Percentiles rank a stretch among this genome's conserved stretches.
phyloP scores from a whole-genome alignment of 2,329 filamentous ascomycete genomes.

The Neospermospora avenae region DNA sequence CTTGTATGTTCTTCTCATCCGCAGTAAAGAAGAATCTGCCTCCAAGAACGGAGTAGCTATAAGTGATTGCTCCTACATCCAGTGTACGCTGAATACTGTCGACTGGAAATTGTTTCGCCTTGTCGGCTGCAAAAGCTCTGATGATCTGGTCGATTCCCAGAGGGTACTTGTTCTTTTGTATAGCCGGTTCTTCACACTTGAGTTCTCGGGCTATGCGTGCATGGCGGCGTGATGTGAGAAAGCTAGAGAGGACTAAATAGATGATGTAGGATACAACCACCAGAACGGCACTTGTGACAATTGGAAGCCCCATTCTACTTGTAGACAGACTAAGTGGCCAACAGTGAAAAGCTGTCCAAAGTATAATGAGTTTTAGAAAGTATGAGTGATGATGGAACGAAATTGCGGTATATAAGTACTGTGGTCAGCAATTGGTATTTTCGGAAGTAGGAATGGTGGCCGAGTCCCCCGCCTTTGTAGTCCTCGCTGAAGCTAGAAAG shows the following conservation, averaged over 20 bases:
- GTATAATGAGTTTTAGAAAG: neutral
- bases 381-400: neutral
- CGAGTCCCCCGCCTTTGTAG: neutral
- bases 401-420: neutral
- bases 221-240: conserved; percentile 21
- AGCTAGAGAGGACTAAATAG: conserved; percentile 14
- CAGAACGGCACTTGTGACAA: neutral
- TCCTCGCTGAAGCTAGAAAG: neutral
- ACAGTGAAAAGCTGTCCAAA: neutral
- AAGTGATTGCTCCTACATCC: conserved; percentile 35
- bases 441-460: too few relatives aligned
- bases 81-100: conserved; percentile 34
- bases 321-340: neutral
- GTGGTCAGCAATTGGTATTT: too few relatives aligned
- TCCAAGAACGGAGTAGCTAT: conserved; percentile 25
- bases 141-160: conserved; percentile 30
- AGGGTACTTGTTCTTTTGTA: conserved; percentile 24
- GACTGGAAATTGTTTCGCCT: conserved; percentile 24
- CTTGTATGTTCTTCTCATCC: conserved; percentile 49
- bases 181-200: conserved; percentile 27
- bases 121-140: conserved; percentile 25
- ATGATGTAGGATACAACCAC: conserved; percentile 19
- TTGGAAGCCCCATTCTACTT: conserved; percentile 2
- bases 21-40: conserved; percentile 22
- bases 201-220: conserved; percentile 25